Evolutionary conservation across 805 yeast species (phyloP).

Genomic region (Monosporozyma siamensis): DNA sequence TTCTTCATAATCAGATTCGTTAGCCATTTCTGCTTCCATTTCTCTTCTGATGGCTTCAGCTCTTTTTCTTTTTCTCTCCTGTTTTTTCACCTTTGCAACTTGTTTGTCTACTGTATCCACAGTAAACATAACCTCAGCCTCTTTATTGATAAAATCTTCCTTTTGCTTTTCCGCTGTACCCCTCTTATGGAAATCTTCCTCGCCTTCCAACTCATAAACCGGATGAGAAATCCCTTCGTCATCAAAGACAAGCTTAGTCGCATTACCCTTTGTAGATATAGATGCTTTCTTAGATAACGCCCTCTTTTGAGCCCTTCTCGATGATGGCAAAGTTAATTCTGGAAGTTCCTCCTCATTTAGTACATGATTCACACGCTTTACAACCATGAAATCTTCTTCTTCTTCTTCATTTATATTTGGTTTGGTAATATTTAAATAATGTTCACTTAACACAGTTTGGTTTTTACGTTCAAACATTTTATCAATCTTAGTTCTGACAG

Average conservation of each 20-base stretch:
- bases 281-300: constrained; percentile 82
- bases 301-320: constrained; percentile 75
- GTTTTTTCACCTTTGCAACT: constrained; percentile 64
- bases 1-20: constrained; percentile 20
- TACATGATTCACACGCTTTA: constrained; percentile 71
- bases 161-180: constrained; percentile 67
- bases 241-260: constrained; percentile 78
- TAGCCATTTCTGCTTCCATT: constrained; percentile 31
- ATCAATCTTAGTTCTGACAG: constrained; percentile 80
- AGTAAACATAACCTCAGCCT: constrained; percentile 54
- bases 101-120: constrained; percentile 74
- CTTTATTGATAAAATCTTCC: constrained; percentile 54
- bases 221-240: constrained; percentile 93
- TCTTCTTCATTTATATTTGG: constrained; percentile 37
- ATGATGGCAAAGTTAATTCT: constrained; percentile 52
- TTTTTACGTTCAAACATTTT: constrained; percentile 92
- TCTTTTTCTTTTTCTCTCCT: constrained; percentile 82
- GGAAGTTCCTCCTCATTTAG: constrained; percentile 58
- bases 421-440: constrained; percentile 66
- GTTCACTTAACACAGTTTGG: constrained; percentile 85
- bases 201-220: constrained; percentile 82
- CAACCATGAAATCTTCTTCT: constrained; percentile 66
- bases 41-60: constrained; percentile 62
- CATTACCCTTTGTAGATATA: constrained; percentile 48
- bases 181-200: constrained; percentile 66